phyloP scores from a whole-genome alignment of 192 early-diverging fungal species.

The Chytriomyces hyalinus region DNA sequence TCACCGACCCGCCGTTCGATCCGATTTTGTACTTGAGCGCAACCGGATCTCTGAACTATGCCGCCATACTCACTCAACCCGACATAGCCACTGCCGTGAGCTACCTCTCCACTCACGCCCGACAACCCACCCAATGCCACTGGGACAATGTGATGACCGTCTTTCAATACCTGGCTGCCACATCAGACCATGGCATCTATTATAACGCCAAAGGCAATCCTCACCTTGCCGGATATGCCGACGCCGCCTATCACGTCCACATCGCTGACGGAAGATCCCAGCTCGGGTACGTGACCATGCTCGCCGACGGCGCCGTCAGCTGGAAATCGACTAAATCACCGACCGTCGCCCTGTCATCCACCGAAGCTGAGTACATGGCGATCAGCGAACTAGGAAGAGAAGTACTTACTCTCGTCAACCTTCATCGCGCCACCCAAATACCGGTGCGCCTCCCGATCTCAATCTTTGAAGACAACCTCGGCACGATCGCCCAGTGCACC shows the following conservation, averaged over 20 bases:
- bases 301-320: background rate
- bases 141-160: background rate
- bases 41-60: slow-evolving; percentile 26
- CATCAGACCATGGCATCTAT: slow-evolving; percentile 6
- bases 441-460: slow-evolving; percentile 2
- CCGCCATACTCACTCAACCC: slow-evolving; percentile 23
- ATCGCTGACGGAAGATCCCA: background rate
- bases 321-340: slow-evolving; percentile 21
- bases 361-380: slow-evolving; percentile 32
- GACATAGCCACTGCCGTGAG: slow-evolving; percentile 16
- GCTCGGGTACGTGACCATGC: slow-evolving; percentile 11
- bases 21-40: background rate
- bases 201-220: background rate
- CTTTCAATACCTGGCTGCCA: background rate
- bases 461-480: slow-evolving; percentile 16
- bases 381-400: slow-evolving; percentile 24
- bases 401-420: slow-evolving; percentile 1
- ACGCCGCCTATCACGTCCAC: slow-evolving; percentile 17
- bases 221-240: slow-evolving; percentile 11
- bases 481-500: slow-evolving; percentile 14
- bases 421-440: slow-evolving; percentile 1
- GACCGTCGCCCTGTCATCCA: slow-evolving; percentile 5
- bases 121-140: background rate
- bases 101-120: background rate
- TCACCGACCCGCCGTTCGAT: background rate